phyloP scores from a whole-genome alignment of 1,284 basidiomycete species.

The Nidula niveotomentosa region DNA sequence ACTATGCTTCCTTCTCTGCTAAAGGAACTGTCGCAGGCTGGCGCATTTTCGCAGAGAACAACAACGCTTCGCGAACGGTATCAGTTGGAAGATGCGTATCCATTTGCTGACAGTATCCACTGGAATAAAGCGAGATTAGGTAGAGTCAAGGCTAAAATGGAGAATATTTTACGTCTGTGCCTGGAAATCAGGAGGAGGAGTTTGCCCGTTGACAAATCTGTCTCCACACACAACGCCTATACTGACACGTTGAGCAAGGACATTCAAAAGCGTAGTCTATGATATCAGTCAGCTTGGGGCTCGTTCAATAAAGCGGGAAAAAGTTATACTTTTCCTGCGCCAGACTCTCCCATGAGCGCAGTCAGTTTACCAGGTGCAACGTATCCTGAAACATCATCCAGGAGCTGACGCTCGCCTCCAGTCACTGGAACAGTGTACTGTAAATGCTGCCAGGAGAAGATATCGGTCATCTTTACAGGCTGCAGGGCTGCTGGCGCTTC shows the following conservation, averaged over 20 bases:
- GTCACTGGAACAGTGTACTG: constrained; percentile 65
- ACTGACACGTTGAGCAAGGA: constrained; percentile 73
- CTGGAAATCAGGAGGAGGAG: constrained; percentile 73
- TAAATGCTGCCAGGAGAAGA: constrained; percentile 63
- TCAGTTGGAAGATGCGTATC: constrained; percentile 71
- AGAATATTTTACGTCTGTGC: constrained; percentile 53
- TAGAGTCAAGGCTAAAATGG: neutral
- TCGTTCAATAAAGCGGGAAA: no score
- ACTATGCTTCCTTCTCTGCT: constrained; percentile 81
- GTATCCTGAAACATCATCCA: constrained; percentile 80
- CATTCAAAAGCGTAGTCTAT: constrained; percentile 46
- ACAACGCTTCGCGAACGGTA: constrained; percentile 82
- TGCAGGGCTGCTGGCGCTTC: constrained; percentile 11
- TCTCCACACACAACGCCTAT: constrained; percentile 78
- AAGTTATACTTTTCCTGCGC: constrained; percentile 42
- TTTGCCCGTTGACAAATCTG: constrained; percentile 74
- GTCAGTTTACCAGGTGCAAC: constrained; percentile 77
- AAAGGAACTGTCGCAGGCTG: constrained; percentile 70
- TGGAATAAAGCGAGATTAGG: constrained; percentile 8
- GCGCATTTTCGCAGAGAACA: constrained; percentile 81
- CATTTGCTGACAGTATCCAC: constrained; percentile 80
- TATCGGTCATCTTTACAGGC: constrained; percentile 26
- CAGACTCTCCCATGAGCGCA: constrained; percentile 73
- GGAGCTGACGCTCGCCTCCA: constrained; percentile 41
- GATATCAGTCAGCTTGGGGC: no score